Evolutionary conservation across 805 yeast genomes (phyloP).

Genomic region (Komagataella kurtzmanii): DNA sequence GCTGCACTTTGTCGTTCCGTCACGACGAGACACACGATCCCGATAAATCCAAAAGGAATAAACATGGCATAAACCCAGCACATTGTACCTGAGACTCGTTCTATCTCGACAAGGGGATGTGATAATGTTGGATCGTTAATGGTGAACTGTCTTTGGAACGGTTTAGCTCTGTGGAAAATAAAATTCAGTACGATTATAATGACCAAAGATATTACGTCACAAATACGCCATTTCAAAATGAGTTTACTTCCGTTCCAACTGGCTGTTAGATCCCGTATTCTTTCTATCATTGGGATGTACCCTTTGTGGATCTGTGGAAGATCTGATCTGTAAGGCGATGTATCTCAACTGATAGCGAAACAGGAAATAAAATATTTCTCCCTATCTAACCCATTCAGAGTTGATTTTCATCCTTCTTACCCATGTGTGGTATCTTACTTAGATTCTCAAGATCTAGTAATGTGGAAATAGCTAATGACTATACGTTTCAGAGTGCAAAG

Average conservation of each 20-base stretch:
- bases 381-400: neutral
- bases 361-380: neutral
- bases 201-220: conserved; percentile 7
- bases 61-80: conserved; percentile 41
- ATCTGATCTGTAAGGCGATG: neutral
- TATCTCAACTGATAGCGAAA: neutral
- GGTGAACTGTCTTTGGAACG: conserved; percentile 69
- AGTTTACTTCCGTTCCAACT: neutral
- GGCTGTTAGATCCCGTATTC: neutral
- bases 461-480: neutral
- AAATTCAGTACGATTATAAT: conserved; percentile 10
- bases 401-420: neutral
- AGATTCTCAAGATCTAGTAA: neutral
- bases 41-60: conserved; percentile 27
- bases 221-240: conserved; percentile 9
- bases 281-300: neutral
- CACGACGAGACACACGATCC: conserved; percentile 18
- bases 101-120: conserved; percentile 69
- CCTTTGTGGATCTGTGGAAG: neutral
- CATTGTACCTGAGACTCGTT: conserved; percentile 46
- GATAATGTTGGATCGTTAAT: conserved; percentile 64
- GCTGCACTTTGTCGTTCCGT: conserved; percentile 32
- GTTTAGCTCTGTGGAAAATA: conserved; percentile 23
- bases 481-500: neutral
- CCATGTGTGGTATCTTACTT: neutral